Conservation (phyloP, 331 rosid genomes). For the Acacia concinna region DNA sequence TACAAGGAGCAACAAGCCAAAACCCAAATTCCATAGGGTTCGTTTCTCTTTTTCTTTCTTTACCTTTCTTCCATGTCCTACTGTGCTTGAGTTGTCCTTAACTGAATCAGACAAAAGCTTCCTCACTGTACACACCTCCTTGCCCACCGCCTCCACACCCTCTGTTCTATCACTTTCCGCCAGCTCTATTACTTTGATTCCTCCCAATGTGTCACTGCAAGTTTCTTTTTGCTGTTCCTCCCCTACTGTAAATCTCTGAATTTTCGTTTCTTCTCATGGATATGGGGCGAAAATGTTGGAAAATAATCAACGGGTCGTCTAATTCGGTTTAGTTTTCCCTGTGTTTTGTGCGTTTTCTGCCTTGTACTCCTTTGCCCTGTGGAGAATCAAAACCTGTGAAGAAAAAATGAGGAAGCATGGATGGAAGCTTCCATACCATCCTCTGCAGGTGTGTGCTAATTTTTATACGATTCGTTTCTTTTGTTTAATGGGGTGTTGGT, state of each 20-base stretch:
- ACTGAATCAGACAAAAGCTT: constrained; percentile 59
- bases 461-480: constrained; percentile 15
- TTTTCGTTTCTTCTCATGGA: constrained; percentile 36
- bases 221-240: constrained; percentile 39
- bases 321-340: constrained; percentile 32
- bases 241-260: constrained; percentile 40
- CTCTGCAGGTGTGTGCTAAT: constrained; percentile 70
- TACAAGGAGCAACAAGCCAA: constrained; percentile 32
- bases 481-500: constrained; percentile 5
- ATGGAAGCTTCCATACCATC: constrained; percentile 97
- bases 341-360: constrained; percentile 25
- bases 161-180: constrained; percentile 50
- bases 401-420: constrained; percentile 90
- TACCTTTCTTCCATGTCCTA: constrained; percentile 47
- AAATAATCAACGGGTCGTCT: constrained; percentile 18
- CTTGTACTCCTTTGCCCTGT: constrained; percentile 29
- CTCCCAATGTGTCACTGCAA: constrained; percentile 41
- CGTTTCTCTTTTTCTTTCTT: constrained; percentile 12
- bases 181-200: constrained; percentile 42
- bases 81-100: constrained; percentile 46
- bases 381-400: constrained; percentile 25
- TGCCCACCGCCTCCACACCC: constrained; percentile 29
- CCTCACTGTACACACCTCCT: constrained; percentile 35
- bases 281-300: constrained; percentile 43
- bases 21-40: constrained; percentile 29